phyloP scores from a whole-genome alignment of 1,139 yeast species.

The Yamadazyma triangularis region DNA sequence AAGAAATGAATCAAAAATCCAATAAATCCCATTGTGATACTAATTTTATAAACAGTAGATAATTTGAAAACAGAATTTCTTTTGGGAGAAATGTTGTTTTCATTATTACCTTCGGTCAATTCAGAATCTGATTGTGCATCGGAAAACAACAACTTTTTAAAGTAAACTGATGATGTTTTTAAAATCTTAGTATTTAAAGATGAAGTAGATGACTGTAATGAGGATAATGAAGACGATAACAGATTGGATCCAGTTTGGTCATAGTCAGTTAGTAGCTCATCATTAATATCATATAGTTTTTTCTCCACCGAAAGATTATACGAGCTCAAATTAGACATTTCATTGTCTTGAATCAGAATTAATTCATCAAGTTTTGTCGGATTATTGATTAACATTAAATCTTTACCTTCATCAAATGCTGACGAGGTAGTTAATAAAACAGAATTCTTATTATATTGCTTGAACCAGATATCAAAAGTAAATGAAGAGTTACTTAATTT shows the following conservation, averaged over 20 bases:
- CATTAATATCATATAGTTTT: slow-evolving; percentile 16
- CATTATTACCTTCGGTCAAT: not conserved
- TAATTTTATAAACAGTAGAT: slow-evolving; percentile 25
- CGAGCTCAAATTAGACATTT: slow-evolving; percentile 20
- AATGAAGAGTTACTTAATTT: slow-evolving; percentile 18
- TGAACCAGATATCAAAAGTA: slow-evolving; percentile 36
- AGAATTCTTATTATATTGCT: slow-evolving; percentile 23
- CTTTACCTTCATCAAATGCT: slow-evolving; percentile 3
- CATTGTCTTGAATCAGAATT: slow-evolving; percentile 27
- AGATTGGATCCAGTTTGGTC: slow-evolving; percentile 24
- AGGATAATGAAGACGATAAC: slow-evolving; percentile 36
- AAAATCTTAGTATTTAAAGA: slow-evolving; percentile 26
- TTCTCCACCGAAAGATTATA: slow-evolving; percentile 20
- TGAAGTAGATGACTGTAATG: slow-evolving; percentile 30
- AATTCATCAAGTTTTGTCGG: slow-evolving; percentile 11
- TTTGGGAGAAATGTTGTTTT: slow-evolving; percentile 3
- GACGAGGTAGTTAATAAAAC: slow-evolving; percentile 23
- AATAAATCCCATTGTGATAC: slow-evolving; percentile 39
- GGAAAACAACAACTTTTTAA: slow-evolving; percentile 26
- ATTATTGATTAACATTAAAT: slow-evolving; percentile 3
- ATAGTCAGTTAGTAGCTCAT: slow-evolving; percentile 11
- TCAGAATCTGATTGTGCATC: slow-evolving; percentile 4
- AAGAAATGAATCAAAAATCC: slow-evolving; percentile 38
- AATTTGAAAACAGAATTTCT: slow-evolving; percentile 9
- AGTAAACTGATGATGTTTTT: slow-evolving; percentile 27